Evolutionary conservation across 208 protist species (phyloP).

Genomic region (Zelonia costaricensis): DNA sequence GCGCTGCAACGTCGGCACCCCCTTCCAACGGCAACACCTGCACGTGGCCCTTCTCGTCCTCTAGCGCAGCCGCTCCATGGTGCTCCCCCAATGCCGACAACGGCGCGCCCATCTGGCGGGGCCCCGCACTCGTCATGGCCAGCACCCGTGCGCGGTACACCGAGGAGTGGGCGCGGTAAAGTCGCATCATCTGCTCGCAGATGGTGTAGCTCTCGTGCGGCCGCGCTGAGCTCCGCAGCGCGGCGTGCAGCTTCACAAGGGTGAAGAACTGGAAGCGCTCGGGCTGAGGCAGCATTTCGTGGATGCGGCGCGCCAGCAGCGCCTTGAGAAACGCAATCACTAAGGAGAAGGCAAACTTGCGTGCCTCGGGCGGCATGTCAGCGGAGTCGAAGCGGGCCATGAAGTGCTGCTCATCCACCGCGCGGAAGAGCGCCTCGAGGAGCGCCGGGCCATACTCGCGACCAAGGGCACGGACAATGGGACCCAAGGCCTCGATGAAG

Average conservation of each 20-base stretch:
- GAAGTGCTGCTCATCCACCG: slow-evolving; percentile 72
- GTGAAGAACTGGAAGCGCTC: slow-evolving; percentile 62
- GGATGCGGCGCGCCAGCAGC: slow-evolving; percentile 46
- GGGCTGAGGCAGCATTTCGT: slow-evolving; percentile 41
- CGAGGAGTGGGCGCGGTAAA: slow-evolving; percentile 54
- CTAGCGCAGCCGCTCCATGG: background rate
- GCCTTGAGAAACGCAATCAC: slow-evolving; percentile 78
- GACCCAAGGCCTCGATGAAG: slow-evolving; percentile 50
- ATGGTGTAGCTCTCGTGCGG: slow-evolving; percentile 66
- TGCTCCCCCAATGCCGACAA: no score
- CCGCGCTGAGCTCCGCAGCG: slow-evolving; percentile 43
- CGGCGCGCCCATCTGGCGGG: no score
- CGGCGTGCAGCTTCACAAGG: slow-evolving; percentile 61
- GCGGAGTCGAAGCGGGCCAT: slow-evolving; percentile 30
- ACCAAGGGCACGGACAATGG: slow-evolving; percentile 39
- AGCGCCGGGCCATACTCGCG: slow-evolving; percentile 38
- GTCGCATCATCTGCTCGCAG: slow-evolving; percentile 54
- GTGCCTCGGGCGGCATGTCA: slow-evolving; percentile 15
- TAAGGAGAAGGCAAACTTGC: slow-evolving; percentile 21
- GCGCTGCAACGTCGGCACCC: no score
- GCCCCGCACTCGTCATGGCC: background rate
- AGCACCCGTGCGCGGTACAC: slow-evolving; percentile 30
- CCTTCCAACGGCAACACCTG: no score
- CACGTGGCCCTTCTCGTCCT: no score
- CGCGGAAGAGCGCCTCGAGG: slow-evolving; percentile 54